phyloP scores from a whole-genome alignment of 2,329 filamentous ascomycete genomes.

The Botryosphaeria dothidea region DNA sequence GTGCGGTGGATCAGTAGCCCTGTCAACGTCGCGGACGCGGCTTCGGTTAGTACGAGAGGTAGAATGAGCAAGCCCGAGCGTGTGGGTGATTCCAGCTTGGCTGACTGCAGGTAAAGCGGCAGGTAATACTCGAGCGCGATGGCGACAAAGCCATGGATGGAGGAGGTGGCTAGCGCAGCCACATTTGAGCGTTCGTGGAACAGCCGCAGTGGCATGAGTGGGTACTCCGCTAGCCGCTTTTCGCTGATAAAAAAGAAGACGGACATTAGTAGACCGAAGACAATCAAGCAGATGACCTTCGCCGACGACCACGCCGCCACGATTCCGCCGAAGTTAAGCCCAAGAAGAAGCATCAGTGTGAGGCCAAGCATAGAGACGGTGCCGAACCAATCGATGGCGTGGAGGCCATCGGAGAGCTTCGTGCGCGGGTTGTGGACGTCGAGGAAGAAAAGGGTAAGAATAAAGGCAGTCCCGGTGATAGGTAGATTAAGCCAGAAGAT shows the following conservation, averaged over 20 bases:
- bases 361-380: constrained; percentile 37
- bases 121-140: constrained; percentile 70
- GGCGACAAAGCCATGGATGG: constrained; percentile 53
- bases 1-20: constrained; percentile 51
- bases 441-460: constrained; percentile 53
- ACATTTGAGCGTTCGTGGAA: constrained; percentile 52
- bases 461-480: constrained; percentile 50
- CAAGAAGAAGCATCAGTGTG: constrained; percentile 54
- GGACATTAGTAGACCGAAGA: constrained; percentile 52
- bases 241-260: constrained; percentile 63
- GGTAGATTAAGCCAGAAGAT: constrained; percentile 60
- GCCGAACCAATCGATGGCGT: constrained; percentile 57
- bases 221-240: constrained; percentile 62
- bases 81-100: constrained; percentile 61
- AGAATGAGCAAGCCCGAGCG: constrained; percentile 61
- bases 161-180: constrained; percentile 55
- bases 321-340: constrained; percentile 56
- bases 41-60: constrained; percentile 65
- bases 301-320: constrained; percentile 56
- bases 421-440: constrained; percentile 59
- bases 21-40: constrained; percentile 44
- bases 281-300: constrained; percentile 57
- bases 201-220: constrained; percentile 67
- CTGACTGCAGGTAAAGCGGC: constrained; percentile 72
- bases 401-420: constrained; percentile 48